Evolutionary conservation across 805 yeast genomes (phyloP), one percentile per base, ranked within the genome.

Genomic region (Jamesozyma spencerorum): DNA sequence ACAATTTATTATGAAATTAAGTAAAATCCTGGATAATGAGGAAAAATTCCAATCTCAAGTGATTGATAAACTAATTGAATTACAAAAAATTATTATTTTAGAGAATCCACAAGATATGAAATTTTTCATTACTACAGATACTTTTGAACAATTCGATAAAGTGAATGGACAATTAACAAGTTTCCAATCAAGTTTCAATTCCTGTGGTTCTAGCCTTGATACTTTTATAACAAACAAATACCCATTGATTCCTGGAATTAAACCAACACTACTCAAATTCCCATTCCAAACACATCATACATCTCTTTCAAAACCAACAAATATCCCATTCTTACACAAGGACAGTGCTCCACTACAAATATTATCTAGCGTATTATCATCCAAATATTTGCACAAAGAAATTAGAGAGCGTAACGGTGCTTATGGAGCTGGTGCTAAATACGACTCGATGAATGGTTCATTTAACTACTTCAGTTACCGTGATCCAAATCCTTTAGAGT

Each of bases 361-460:
- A 0, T 68, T 92, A 36, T 72, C 96, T 1, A 88, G 82, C 50
- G 59, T 92, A 43, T 60, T 87, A 49, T 81, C 95, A 0, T 88
- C 81, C 63, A 85, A 83, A 54, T 76, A 84, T 49, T 66, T 92
- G 37, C 98, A 92, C 60, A 75, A 85, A 11, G 95, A 87, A 47
- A 78, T 92, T 30, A 75, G 98, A 49, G 98, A 92, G 57, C 78
- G 90, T 54, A 95, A 95, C 42, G 98, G 98, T 44, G 98, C 98
- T 0, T 92, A 92, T 57, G 98, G 98, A 6, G 97, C 95, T 5
- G 98, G 98, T 3, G 83, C 94, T 4, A 65, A 74, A 6, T 92
- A 80, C 58, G 84, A 81, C 57, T 86, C 90, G 0, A 57, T 85
- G 18, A 85, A 83, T 38, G 97, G 97, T 0, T 52, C 79, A 2